Base-by-base conservation (phyloP, 176 grass and related monocot species). In the Aegilops longissima region DNA sequence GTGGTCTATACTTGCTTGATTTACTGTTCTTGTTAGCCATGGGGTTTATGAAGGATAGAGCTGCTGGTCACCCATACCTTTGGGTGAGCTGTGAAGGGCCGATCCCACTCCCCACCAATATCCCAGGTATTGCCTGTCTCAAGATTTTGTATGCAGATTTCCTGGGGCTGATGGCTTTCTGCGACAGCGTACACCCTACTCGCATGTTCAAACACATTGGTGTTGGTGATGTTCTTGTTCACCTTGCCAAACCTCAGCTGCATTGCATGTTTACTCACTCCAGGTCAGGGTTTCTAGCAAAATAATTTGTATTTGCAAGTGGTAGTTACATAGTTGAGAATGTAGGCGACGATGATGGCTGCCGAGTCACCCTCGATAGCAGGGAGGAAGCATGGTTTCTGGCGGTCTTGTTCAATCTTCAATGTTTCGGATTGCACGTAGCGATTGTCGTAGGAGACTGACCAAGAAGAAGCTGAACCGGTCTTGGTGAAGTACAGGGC, bases 151-250 rank as follows among this genome's bases (percentile, higher is more conserved):
- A 87, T 9, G 77, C 77, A 52, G 18, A 93, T 90, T 66, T 93
- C 81, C 16, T 90, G 81, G 1, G 91, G 91, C 9, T 85, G 70
- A 79, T 81, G 81, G 76, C 80, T 90, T 54, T 93, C 91, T 11
- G 84, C 62, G 3, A 85, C 44, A 2, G 88, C 70, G 6, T 72
- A 93, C 67, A 82, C 70, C 65, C 40, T 82, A 35, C 70, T 85
- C 1, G 87, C 84, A 72, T 90, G 91, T 73, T 87, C 91, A 73
- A 90, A 93, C 42, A 90, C 91, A 36, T 84, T 90, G 54, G 91
- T 93, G 84, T 93, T 93, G 84, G 70, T 87, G 30, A 93, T 85
- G 21, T 85, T 73, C 85, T 93, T 93, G 13, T 90, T 90, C 52
- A 87, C 63, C 70, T 81, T 92, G 4, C 87, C 91, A 81, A 89